These are phyloP conservation scores for Calamus simplicifolius DNA, from an alignment of 176 grass and related monocot genomes.

Conservation along the genomic window DNA sequence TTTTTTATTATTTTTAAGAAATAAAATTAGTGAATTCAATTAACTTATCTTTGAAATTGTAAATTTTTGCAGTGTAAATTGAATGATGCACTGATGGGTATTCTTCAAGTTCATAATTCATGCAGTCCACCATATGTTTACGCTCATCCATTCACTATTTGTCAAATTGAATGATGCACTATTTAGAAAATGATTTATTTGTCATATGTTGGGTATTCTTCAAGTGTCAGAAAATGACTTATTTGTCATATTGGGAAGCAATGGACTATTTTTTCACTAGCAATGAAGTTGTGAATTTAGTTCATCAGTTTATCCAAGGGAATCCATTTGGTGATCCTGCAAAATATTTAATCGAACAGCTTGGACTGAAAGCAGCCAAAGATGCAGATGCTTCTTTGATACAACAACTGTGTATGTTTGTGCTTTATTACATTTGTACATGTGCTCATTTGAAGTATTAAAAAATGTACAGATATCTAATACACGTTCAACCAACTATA, in stretches of 20 bases:
- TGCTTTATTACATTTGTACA: too few species aligned
- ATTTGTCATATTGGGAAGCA: conserved; percentile 91
- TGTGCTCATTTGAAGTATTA: too few species aligned
- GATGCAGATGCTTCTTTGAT: conserved; percentile 58
- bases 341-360: conserved; percentile 81
- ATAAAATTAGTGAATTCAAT: too few species aligned
- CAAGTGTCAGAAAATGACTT: conserved; percentile 61
- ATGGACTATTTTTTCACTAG: conserved; percentile 93
- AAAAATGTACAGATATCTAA: too few species aligned
- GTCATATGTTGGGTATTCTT: too few species aligned
- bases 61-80: conserved; percentile 50
- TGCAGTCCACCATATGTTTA: conserved; percentile 69
- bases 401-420: too few species aligned
- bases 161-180: too few species aligned
- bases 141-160: conserved; percentile 75
- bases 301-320: conserved; percentile 73
- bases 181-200: conserved; percentile 70
- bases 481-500: too few species aligned
- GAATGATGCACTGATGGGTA: conserved; percentile 94
- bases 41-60: too few species aligned
- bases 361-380: conserved; percentile 74
- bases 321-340: conserved; percentile 78
- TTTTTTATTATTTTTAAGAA: too few species aligned
- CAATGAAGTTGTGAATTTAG: conserved; percentile 71
- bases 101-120: conserved; percentile 72